These are phyloP conservation scores for Auricularia heimuer DNA, from an alignment of 768 basidiomycete species.

Conservation along the genomic window DNA sequence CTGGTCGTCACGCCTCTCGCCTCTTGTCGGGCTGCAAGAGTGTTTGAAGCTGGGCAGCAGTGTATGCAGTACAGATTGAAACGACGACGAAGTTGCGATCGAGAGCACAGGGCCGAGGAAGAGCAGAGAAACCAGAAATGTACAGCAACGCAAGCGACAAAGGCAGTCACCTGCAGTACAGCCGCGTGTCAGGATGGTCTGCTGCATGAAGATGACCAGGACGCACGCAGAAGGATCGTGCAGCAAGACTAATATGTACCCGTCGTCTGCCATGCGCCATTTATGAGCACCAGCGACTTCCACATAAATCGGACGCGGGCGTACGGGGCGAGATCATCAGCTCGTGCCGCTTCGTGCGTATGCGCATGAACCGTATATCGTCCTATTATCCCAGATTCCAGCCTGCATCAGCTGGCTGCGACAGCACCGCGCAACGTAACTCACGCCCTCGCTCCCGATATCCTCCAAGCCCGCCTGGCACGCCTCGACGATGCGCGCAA, in stretches of 20 bases:
- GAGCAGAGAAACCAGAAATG: no score
- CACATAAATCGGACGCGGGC: constrained; percentile 17
- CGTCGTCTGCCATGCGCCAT: constrained; percentile 42
- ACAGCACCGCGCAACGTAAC: not conserved
- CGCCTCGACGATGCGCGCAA: constrained; percentile 66
- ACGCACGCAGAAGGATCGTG: constrained; percentile 57
- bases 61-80: no score
- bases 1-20: no score
- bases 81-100: not conserved
- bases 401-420: not conserved
- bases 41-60: not conserved
- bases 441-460: constrained; percentile 41
- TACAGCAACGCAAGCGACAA: no score
- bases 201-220: not conserved
- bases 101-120: not conserved
- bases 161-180: no score
- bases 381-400: constrained; percentile 39
- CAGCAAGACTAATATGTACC: constrained; percentile 73
- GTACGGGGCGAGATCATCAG: constrained; percentile 89
- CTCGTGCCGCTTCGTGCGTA: constrained; percentile 85
- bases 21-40: no score
- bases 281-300: not conserved
- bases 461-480: constrained; percentile 76
- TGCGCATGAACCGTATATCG: constrained; percentile 78
- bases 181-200: no score